phyloP scores from a whole-genome alignment of 768 basidiomycete genomes.

The Serendipita sp. region DNA sequence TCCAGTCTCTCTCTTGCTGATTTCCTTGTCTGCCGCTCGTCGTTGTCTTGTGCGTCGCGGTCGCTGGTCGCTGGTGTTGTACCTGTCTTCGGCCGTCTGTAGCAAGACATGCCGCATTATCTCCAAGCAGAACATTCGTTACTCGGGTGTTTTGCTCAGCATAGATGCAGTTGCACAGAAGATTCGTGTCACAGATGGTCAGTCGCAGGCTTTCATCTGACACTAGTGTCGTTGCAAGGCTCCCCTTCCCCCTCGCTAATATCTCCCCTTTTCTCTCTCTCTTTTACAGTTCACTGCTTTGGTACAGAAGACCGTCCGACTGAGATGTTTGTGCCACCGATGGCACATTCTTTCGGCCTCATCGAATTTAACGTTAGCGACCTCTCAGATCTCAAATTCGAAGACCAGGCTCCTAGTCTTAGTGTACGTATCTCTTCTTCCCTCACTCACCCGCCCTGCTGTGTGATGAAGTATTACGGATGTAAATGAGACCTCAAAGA shows the following conservation, averaged over 20 bases:
- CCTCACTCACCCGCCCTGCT: slow-evolving; percentile 3
- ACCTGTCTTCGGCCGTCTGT: too few relatives aligned
- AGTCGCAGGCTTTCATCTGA: background rate
- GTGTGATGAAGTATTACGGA: slow-evolving; percentile 30
- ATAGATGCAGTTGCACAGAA: slow-evolving; percentile 1
- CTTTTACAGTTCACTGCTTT: background rate
- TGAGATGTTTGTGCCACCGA: background rate
- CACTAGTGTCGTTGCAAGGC: background rate
- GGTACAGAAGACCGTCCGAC: slow-evolving; percentile 3
- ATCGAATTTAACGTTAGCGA: slow-evolving; percentile 4
- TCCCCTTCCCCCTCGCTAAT: background rate
- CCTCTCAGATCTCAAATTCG: slow-evolving; percentile 5
- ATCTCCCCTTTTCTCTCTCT: background rate
- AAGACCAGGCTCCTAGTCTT: background rate
- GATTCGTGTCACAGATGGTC: background rate
- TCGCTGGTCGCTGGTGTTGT: too few relatives aligned
- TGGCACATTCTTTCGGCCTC: background rate
- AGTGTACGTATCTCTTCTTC: background rate
- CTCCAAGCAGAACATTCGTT: slow-evolving; percentile 5
- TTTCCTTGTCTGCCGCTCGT: too few relatives aligned
- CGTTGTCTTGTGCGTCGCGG: too few relatives aligned
- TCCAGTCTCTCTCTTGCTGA: too few relatives aligned
- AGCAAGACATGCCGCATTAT: slow-evolving; percentile 1
- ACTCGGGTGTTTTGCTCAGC: background rate
- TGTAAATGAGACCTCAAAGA: slow-evolving; percentile 23